These are phyloP conservation scores for Venturia asperata DNA, from an alignment of 2,329 filamentous ascomycete genomes.

Conservation along the genomic window DNA sequence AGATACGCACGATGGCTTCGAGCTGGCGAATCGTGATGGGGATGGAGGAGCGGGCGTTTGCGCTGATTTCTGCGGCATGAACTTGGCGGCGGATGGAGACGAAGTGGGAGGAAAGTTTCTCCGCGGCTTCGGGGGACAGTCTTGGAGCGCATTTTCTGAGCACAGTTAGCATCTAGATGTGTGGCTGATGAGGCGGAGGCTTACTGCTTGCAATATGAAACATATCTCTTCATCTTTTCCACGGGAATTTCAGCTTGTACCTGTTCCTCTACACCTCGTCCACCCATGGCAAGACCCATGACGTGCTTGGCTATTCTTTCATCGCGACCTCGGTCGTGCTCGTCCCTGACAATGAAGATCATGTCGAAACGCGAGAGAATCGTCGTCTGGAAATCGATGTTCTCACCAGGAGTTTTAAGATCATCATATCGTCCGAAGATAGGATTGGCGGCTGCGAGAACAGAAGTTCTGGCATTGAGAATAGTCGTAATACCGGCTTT, in stretches of 20 bases:
- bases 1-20: constrained; percentile 94
- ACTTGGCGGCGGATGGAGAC: constrained; percentile 94
- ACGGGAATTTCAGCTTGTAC: constrained; percentile 83
- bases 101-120: constrained; percentile 95
- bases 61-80: constrained; percentile 80
- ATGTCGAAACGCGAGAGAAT: constrained; percentile 98
- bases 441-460: constrained; percentile 91
- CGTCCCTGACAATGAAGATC: constrained; percentile 98
- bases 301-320: constrained; percentile 94
- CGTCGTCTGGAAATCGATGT: constrained; percentile 98
- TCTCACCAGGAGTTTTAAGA: constrained; percentile 93
- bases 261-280: constrained; percentile 72
- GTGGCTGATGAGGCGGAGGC: constrained; percentile 31
- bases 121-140: constrained; percentile 80
- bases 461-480: constrained; percentile 88
- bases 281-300: constrained; percentile 94
- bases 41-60: constrained; percentile 85
- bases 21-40: constrained; percentile 96
- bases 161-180: constrained; percentile 29
- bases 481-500: constrained; percentile 99
- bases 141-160: constrained; percentile 80
- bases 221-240: constrained; percentile 95
- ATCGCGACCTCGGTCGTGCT: constrained; percentile 82
- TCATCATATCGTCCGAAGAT: constrained; percentile 98
- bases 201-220: constrained; percentile 93